Base-by-base conservation (phyloP, 1,284 basidiomycete genomes). In the Trichosporon faecale region DNA sequence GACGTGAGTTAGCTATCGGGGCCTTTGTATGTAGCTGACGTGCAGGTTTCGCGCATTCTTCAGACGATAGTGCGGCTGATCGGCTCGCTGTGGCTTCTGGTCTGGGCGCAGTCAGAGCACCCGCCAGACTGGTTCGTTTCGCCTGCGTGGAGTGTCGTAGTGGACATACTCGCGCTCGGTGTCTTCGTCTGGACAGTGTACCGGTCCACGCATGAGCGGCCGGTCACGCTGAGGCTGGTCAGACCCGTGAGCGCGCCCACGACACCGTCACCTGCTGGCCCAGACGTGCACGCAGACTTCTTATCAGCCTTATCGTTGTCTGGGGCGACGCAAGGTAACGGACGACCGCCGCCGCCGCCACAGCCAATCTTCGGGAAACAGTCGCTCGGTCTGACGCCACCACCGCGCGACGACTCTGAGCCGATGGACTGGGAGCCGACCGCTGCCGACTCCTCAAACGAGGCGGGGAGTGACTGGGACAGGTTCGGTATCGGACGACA, bases 341-440 rank as follows among this genome's bases (percentile, higher is more conserved):
- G 21, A 64, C 64, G 40, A 52, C 40, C 35, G 33, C 25, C 63
- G 35, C 27, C 31, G 67, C 18, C 68, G 65, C 65, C 71, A 68
- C 18, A 74, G 44, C 76, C 77, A 0, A 71, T 80, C 18, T 81
- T 81, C 55, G 80, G 81, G 18, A 76, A 78, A 57, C 60, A 73
- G 1, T 79, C 80, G 0, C 69, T 79, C 0, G 44, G 69, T 2
- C 64, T 33, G 27, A 46, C 55, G 6, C 29, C 55, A 8, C 8
- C 44, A 4, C 68, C 68, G 12, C 68, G 64, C 27, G 61, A 64
- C 9, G 44, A 65, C n/a, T 55, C 64, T 16, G 77, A 78, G 23
- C 68, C 75, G 5, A 82, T 82, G 81, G 81, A 82, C 52, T 82
- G 81, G 81, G 81, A 82, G 68, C 78, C 80, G 7, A 73, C 75